Base-by-base conservation (phyloP, 441 rosid genomes). In the Populus tomentosa region DNA sequence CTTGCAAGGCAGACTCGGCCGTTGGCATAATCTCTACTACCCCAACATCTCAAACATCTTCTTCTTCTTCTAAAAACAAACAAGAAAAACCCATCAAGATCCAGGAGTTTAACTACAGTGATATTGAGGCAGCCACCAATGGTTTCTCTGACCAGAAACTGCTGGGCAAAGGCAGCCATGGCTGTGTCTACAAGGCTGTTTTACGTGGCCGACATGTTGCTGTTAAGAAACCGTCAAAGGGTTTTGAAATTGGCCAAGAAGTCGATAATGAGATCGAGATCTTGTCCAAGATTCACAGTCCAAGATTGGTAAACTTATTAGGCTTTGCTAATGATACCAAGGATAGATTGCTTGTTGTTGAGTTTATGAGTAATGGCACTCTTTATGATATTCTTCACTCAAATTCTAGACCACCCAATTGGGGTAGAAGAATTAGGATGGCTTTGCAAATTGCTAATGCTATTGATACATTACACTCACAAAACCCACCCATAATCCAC, bases 161-260 rank as follows among this genome's bases (percentile, higher is more conserved):
- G 7, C 88, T 96, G 7, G 98, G 99, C 0, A 92, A 92, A 78
- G 99, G 99, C 75, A 96, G 98, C 85, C 98, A 96, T 78, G 98
- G 98, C 2, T 84, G 85, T 78, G 99, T 96, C 75, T 96, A 96
- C 90, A 96, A 92, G 82, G 99, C 94, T 14, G 91, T 88, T 33
- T 80, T 91, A 78, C 91, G 89, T 40, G 95, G 97, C 21, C 97
- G 95, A 33, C 91, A 86, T 64, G 93, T 94, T 33, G 98, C 98
- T 59, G 81, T 96, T 79, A 96, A 96, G 87, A 87, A 88, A 70
- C 92, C 97, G 1, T 90, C 98, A 1, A 94, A 80, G 83, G 88
- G 86, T 13, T 79, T 88, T 21, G 95, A 94, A 56, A 81, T 88
- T 68, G 86, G 86, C 78, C 84, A 88, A 3, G 98, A 92, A 74